Conservation (phyloP, 2,329 filamentous ascomycete genomes). For the Ambrosiella cleistominuta region DNA sequence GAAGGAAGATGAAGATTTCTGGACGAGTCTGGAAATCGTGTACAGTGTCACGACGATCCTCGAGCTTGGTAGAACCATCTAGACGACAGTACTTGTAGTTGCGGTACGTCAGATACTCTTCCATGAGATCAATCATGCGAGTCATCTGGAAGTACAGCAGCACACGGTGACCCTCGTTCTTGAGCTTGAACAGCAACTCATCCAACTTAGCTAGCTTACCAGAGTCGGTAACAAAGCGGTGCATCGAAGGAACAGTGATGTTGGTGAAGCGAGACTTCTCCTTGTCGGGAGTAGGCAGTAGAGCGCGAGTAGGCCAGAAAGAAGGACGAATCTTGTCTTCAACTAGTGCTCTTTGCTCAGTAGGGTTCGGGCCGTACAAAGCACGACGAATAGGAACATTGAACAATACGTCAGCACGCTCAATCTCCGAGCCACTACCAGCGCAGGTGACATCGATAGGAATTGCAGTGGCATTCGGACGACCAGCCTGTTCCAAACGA, state of each 20-base stretch:
- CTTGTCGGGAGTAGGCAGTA: slow-evolving; percentile 64
- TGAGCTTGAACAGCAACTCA: slow-evolving; percentile 70
- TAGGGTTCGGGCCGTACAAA: slow-evolving; percentile 47
- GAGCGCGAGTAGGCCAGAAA: slow-evolving; percentile 41
- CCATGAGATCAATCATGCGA: slow-evolving; percentile 98
- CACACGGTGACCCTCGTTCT: slow-evolving; percentile 82
- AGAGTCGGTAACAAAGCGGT: slow-evolving; percentile 90
- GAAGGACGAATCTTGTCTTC: slow-evolving; percentile 50
- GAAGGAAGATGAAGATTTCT: slow-evolving; percentile 91
- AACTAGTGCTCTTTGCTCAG: slow-evolving; percentile 60
- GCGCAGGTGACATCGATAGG: slow-evolving; percentile 68
- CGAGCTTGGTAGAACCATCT: slow-evolving; percentile 91
- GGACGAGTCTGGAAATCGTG: slow-evolving; percentile 88
- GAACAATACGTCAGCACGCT: slow-evolving; percentile 42
- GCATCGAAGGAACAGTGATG: slow-evolving; percentile 90
- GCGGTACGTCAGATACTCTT: slow-evolving; percentile 94
- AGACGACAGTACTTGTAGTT: slow-evolving; percentile 98
- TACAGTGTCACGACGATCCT: slow-evolving; percentile 91
- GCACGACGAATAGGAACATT: slow-evolving; percentile 57
- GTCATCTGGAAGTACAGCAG: slow-evolving; percentile 99
- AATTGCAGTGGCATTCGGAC: slow-evolving; percentile 65
- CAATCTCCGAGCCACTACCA: slow-evolving; percentile 43
- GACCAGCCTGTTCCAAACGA: slow-evolving; percentile 63
- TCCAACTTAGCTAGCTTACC: slow-evolving; percentile 91
- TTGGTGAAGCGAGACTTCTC: slow-evolving; percentile 74